Conservation (phyloP, 768 basidiomycete species). For the Crucibulum laeve region DNA sequence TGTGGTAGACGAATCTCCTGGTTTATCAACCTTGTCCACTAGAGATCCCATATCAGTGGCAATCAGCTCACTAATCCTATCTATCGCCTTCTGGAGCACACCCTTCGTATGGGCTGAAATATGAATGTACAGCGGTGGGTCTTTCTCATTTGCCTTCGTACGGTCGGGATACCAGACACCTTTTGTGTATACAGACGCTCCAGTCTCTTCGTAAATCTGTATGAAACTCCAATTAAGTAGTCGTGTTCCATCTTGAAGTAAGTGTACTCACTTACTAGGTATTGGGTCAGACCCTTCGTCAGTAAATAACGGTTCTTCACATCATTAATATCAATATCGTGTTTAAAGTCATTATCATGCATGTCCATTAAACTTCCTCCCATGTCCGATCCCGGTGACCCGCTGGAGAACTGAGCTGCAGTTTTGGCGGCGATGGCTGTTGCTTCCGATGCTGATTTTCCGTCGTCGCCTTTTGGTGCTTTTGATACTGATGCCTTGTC, state of each 20-base stretch:
- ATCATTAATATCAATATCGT: conserved; percentile 97
- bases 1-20: too few relatives aligned
- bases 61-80: conserved; percentile 71
- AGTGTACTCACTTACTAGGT: conserved; percentile 50
- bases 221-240: conserved; percentile 7
- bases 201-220: conserved; percentile 94
- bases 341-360: conserved; percentile 76
- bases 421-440: conserved; percentile 94
- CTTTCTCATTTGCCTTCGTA: conserved; percentile 84
- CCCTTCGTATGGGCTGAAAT: conserved; percentile 75
- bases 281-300: conserved; percentile 90
- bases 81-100: conserved; percentile 59
- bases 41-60: conserved; percentile 73
- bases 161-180: conserved; percentile 97
- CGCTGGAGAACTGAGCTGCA: conserved; percentile 73
- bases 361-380: conserved; percentile 52
- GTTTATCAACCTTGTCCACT: conserved; percentile 70
- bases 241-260: neutral
- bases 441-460: conserved; percentile 62
- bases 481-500: conserved; percentile 42
- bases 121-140: conserved; percentile 92
- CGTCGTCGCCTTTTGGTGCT: conserved; percentile 43
- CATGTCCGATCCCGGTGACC: conserved; percentile 25
- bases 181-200: conserved; percentile 89
- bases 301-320: conserved; percentile 90